Evolutionary conservation across 352 stramenopile species (phyloP).

Genomic region (Pythium volutum): DNA sequence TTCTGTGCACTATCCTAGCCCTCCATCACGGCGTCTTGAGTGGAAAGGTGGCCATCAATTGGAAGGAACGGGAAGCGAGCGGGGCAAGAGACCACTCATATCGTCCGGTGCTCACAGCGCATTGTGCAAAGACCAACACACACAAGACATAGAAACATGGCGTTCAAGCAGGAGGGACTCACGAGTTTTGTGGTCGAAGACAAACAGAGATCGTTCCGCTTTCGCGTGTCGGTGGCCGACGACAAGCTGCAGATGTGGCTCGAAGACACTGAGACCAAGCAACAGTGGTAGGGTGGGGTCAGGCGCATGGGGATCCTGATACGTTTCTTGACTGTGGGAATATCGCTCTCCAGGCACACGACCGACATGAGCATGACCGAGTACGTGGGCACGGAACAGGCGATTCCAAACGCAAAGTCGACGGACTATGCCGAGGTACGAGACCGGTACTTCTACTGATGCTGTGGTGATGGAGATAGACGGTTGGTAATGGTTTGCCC

Average conservation of each 20-base stretch:
- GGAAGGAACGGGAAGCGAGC: too few species aligned
- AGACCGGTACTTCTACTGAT: too few species aligned
- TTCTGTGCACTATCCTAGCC: too few species aligned
- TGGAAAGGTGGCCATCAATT: too few species aligned
- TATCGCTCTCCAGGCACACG: not conserved
- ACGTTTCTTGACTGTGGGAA: not conserved
- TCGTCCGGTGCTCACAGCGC: not conserved
- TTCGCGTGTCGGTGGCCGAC: not conserved
- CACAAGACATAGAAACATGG: not conserved
- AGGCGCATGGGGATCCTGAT: too few species aligned
- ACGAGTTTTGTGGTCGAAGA: not conserved
- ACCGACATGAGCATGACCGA: not conserved
- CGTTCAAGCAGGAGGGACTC: not conserved
- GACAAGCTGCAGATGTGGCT: not conserved
- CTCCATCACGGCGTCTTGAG: too few species aligned
- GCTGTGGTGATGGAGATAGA: too few species aligned
- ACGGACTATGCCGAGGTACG: not conserved
- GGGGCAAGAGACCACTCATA: too few species aligned
- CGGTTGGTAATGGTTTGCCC: not conserved
- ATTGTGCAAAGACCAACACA: not conserved
- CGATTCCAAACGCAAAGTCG: not conserved
- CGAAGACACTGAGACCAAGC: not conserved
- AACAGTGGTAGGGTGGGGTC: slow-evolving; percentile 10
- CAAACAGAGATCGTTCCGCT: not conserved
- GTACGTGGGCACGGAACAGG: not conserved